Evolutionary conservation across 176 grass and related monocot species (phyloP).

Genomic region (Carex littledalei): DNA sequence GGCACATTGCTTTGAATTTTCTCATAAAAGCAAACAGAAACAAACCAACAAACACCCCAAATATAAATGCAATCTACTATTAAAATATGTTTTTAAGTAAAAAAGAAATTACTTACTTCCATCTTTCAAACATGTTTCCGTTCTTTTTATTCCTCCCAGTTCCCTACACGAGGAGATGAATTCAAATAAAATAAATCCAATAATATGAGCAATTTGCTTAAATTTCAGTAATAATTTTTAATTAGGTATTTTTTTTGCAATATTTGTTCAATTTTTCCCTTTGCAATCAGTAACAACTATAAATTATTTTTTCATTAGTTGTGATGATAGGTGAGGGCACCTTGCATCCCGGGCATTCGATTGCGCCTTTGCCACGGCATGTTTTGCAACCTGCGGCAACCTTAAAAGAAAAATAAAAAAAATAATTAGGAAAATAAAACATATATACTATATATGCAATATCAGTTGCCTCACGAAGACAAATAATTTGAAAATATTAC

Average conservation of each 20-base stretch:
- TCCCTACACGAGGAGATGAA: conserved; percentile 30
- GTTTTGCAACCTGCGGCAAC: conserved; percentile 48
- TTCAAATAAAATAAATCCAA: neutral
- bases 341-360: conserved; percentile 89
- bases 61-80: neutral
- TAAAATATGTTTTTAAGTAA: neutral
- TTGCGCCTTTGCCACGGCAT: conserved; percentile 70
- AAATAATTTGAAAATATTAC: neutral
- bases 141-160: conserved; percentile 97
- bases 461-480: neutral
- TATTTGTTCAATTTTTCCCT: neutral
- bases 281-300: neutral
- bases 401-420: conserved; percentile 23
- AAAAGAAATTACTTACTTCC: conserved; percentile 51
- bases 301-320: neutral
- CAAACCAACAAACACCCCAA: neutral
- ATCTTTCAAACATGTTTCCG: conserved; percentile 97
- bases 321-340: conserved; percentile 14
- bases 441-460: neutral
- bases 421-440: neutral
- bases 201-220: too few species aligned
- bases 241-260: neutral
- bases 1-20: neutral
- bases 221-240: neutral
- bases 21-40: neutral